These are phyloP conservation scores for Leersia perrieri DNA, from an alignment of 176 grass and related monocot species.

Conservation along the genomic window DNA sequence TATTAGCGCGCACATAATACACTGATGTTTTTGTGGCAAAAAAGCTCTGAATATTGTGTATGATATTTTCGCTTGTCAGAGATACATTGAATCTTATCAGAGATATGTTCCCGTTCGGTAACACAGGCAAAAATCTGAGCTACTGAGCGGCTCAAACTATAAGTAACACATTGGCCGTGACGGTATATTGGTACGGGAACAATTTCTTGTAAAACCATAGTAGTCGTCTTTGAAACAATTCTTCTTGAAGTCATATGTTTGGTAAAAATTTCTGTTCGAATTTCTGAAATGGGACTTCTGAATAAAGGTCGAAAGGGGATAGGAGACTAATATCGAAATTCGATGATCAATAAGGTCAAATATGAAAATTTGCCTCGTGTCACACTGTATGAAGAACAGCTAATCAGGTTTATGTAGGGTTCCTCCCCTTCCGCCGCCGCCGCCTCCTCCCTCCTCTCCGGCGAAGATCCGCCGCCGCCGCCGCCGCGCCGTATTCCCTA, in stretches of 20 bases:
- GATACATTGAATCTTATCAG: not conserved
- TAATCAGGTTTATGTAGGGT: not conserved
- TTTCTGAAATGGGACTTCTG: too few species aligned
- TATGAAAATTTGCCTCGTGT: not conserved
- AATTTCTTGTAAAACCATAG: not conserved
- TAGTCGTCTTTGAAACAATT: not conserved
- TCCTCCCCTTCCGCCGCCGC: not conserved
- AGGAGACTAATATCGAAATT: not conserved
- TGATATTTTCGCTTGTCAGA: too few species aligned
- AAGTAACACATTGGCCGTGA: not conserved
- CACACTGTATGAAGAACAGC: too few species aligned
- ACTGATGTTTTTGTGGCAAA: not conserved
- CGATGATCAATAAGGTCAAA: not conserved
- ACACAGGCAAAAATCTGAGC: not conserved
- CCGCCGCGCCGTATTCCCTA: not conserved
- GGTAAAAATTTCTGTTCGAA: not conserved
- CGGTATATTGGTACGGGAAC: not conserved
- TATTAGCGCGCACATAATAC: too few species aligned
- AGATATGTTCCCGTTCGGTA: not conserved
- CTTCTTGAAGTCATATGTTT: not conserved
- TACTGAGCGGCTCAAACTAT: not conserved
- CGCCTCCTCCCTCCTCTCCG: not conserved
- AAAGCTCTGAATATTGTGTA: too few species aligned
- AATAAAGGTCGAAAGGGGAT: not conserved
- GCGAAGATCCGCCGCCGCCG: not conserved